Evolutionary conservation across 1,139 yeast species (phyloP), one percentile per base, ranked within the genome.

Genomic region (Geotrichum cucujoidarum): DNA sequence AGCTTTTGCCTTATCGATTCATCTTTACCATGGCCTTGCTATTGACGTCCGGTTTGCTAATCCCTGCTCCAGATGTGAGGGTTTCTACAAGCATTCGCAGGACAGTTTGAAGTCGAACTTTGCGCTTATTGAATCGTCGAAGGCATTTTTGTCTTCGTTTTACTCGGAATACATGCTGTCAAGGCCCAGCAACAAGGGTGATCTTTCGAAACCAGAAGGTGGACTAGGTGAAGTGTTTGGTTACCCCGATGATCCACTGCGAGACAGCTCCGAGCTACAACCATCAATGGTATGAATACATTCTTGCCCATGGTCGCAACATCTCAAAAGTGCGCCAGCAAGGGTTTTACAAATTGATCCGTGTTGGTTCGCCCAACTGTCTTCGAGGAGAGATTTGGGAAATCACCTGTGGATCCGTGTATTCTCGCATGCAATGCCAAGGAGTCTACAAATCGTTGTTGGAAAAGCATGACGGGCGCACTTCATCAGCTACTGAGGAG

Each of bases 371-470:
- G 34, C 97, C 98, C 7, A 92, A 92, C 62, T 73, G 95, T 51
- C 71, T 92, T 48, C 74, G 99, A 57, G 98, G 98, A 30, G 99
- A 94, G 62, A 73, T 92, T 16, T 94, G 99, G 99, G 98, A 92
- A 64, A 69, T 88, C 51, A 79, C 89, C 47, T 79, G 89, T 48
- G 99, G 98, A 4, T 83, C 95, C 0, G 82, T 88, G 74, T 87
- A 81, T 60, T 64, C 78, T 45, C 71, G 97, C 49, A 76, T 81
- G 60, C 79, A 79, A 47, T 73, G 83, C 56, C 76, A 75, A 17
- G 77, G 76, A 0, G 79, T 77, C 46, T 94, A 89, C 64, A 64
- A 72, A 40, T 64, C 71, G 33, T 57, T 89, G 11, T 71, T 89
- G 43, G 72, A 72, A 2, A 81, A 77, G 20, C 81, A 85, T 62